These are phyloP conservation scores for Globisporangium yorkense DNA, from an alignment of 352 stramenopile genomes.

Conservation along the genomic window DNA sequence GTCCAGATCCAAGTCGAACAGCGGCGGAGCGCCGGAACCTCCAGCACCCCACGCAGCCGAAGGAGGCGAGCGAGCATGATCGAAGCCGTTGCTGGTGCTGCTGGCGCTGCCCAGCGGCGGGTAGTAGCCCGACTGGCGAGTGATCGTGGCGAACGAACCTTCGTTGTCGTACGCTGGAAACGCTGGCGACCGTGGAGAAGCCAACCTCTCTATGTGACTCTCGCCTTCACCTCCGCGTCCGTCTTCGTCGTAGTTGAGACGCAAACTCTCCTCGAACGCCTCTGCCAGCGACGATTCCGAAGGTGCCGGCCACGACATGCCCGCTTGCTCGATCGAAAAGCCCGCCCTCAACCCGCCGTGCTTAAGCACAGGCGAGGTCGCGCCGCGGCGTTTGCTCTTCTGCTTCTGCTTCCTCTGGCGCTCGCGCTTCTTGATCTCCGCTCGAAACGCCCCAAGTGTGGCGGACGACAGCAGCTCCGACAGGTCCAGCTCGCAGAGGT, in stretches of 20 bases:
- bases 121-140: conserved; percentile 70
- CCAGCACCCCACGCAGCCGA: conserved; percentile 25
- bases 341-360: conserved; percentile 11
- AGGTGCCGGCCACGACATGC: conserved; percentile 47
- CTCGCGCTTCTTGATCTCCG: conserved; percentile 72
- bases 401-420: conserved; percentile 60
- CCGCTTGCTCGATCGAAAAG: conserved; percentile 58
- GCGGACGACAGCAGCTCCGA: conserved; percentile 54
- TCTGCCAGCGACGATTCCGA: conserved; percentile 42
- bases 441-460: conserved; percentile 53
- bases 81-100: conserved; percentile 7
- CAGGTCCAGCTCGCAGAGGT: conserved; percentile 84
- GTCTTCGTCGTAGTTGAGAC: conserved; percentile 12
- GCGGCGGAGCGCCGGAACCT: conserved; percentile 18
- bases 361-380: conserved; percentile 23
- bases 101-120: conserved; percentile 31
- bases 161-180: conserved; percentile 22
- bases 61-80: conserved; percentile 20
- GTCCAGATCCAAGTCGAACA: conserved; percentile 23
- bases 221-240: conserved; percentile 12
- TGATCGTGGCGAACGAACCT: conserved; percentile 65
- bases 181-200: conserved; percentile 5
- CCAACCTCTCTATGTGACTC: conserved; percentile 7
- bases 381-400: conserved; percentile 24
- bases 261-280: conserved; percentile 27